Base-by-base conservation (phyloP, 2,329 filamentous ascomycete genomes). In the Ascochyta fabae region DNA sequence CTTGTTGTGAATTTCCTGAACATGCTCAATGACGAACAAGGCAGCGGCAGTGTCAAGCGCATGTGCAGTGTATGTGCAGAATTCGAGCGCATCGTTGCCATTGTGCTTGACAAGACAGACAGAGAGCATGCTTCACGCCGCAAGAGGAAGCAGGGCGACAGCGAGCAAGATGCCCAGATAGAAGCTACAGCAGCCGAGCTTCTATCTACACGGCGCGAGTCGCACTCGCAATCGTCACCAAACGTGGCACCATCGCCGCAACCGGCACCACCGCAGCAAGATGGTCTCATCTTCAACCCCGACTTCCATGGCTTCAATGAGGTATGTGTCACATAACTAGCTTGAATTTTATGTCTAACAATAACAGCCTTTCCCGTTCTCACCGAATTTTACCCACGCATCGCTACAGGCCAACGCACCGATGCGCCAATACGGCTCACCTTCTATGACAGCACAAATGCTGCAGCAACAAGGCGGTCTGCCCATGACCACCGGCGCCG, bases 41-140 rank as follows among this genome's bases (percentile, higher is more conserved):
- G 92, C 53, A 95, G 93, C 54, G 91, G 92, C 38, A 93, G 91
- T 67, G 91, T 98, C 5, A 91, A 92, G 72, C 90, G 95, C 45
- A 98, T 98, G 92, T 84, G 97, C 16, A 89, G 88, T 23, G 89
- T 98, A 1, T 98, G 94, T 75, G 86, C 91, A n/a, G 95, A 99
- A 70, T 99, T 99, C 66, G 93, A 96, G 74, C 87, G 95, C 55
- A 97, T 99, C 61, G 92, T 92, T 33, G 91, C 89, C 70, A 87
- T 92, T 3, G 92, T 96, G 8, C 87, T 98, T 41, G 94, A 98
- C 56, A 96, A 93, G 73, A 86, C 91, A 0, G 94, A 98, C 71
- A 92, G 89, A 68, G 94, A 98, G 47, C 86, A 90, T 33, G 84
- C 88, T 24, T 88, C 86, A 5, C 86, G 91, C 56, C 86, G 91